Evolutionary conservation across 2,329 filamentous ascomycete species (phyloP).

Genomic region (Talaromyces rugulosus): DNA sequence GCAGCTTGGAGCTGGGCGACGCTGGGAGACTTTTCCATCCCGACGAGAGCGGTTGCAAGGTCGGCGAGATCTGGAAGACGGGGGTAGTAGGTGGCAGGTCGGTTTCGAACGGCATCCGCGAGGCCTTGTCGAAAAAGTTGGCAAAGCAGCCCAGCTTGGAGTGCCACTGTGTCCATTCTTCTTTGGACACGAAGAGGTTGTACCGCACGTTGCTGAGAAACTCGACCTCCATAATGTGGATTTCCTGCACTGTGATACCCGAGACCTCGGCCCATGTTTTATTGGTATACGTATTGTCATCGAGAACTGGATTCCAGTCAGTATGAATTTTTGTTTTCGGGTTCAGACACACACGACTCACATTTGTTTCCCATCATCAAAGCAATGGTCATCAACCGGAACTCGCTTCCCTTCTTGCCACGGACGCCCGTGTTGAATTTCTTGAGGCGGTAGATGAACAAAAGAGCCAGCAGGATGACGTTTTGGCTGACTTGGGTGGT

Average conservation of each 20-base stretch:
- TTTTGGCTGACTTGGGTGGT: constrained; percentile 97
- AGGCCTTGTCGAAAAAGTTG: constrained; percentile 73
- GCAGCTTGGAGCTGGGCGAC: constrained; percentile 33
- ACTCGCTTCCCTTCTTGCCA: constrained; percentile 90
- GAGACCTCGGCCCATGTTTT: constrained; percentile 99
- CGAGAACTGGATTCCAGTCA: constrained; percentile 60
- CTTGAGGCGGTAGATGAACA: constrained; percentile 93
- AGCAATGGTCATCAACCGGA: constrained; percentile 84
- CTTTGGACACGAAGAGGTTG: constrained; percentile 78
- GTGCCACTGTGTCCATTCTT: constrained; percentile 86
- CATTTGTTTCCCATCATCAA: constrained; percentile 98
- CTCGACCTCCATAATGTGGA: constrained; percentile 99
- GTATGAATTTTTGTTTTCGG: not conserved
- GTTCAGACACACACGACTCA: constrained; percentile 37
- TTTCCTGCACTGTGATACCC: constrained; percentile 86
- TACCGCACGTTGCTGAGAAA: constrained; percentile 99
- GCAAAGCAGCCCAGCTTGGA: constrained; percentile 75
- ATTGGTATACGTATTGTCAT: constrained; percentile 99
- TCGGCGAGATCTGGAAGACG: constrained; percentile 32
- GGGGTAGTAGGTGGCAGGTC: constrained; percentile 26
- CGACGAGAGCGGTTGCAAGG: constrained; percentile 26
- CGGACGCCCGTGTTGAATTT: constrained; percentile 83
- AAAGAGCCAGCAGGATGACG: constrained; percentile 80
- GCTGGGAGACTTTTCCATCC: constrained; percentile 22
- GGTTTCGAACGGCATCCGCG: constrained; percentile 40